Base-by-base conservation (phyloP, 176 grass and related monocot genomes). In the Avena atlantica region DNA sequence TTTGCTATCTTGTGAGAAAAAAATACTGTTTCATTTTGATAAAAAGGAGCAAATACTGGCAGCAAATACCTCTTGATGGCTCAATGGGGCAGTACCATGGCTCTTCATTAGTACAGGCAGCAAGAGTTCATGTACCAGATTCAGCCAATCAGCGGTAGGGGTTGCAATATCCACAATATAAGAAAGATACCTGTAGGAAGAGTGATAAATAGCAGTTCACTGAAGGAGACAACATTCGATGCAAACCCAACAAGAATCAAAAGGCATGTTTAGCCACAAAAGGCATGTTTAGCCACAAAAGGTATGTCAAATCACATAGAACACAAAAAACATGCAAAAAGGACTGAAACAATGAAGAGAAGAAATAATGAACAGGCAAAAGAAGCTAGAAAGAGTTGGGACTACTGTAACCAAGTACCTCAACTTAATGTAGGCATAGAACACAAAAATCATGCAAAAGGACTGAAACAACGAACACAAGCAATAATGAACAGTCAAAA, bases 131-230 rank as follows among this genome's bases (percentile, higher is more conserved):
- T 94, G 92, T 79, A 99, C 87, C 42, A 99, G 74, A 44, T 82
- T 91, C 9, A 99, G 92, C 81, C 97, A 99, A 71, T 99, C 97
- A 64, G 91, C 88, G 44, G 97, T 99, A 68, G 97, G 97, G 37
- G 97, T 99, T 80, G 97, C 92, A 51, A 99, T 87, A 88, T 99
- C 97, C 97, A 99, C 94, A 71, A 99, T 91, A 94, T 99, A 99
- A 15, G 97, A 93, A 58, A 99, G 92, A 53, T 96, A 98, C 89
- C 96, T 98, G 80, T 77, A 63, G 44, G 69, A 86, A 23, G 55
- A 81, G 15, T 64, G 72, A 70, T 61, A 74, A 56, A 73, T 51
- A 79, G 47, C 79, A 89, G 74, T 45, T 42, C 67, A 63, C 11
- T 66, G 40, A 81, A 27, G 23, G 48, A 19, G 5, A 6, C 4